phyloP scores from a whole-genome alignment of 495 filamentous ascomycete species.

The Diplogelasinospora grovesii region DNA sequence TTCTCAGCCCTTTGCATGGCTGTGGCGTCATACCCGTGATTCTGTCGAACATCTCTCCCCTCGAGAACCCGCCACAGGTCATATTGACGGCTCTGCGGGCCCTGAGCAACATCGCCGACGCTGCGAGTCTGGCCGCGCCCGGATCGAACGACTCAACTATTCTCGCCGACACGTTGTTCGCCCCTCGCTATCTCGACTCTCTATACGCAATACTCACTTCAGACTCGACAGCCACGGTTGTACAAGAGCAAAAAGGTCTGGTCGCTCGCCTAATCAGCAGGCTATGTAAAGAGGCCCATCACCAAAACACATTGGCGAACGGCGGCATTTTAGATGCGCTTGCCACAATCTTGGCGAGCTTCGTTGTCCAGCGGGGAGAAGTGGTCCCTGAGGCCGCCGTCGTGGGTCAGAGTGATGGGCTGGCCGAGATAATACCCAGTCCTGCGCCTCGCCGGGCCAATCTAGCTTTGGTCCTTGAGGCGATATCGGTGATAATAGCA shows the following conservation, averaged over 20 bases:
- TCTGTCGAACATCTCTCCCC: constrained; percentile 58
- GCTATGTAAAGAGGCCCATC: constrained; percentile 58
- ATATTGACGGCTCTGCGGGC: constrained; percentile 67
- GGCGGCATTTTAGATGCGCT: constrained; percentile 73
- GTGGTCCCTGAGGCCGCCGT: constrained; percentile 52
- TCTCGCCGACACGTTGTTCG: constrained; percentile 62
- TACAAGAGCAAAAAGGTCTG: constrained; percentile 59
- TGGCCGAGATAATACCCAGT: constrained; percentile 40
- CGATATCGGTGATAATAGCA: constrained; percentile 70
- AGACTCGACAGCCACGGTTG: constrained; percentile 36
- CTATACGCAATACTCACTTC: constrained; percentile 61
- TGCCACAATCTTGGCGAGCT: constrained; percentile 67
- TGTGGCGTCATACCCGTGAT: constrained; percentile 59
- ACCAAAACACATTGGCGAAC: constrained; percentile 63
- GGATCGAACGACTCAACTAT: constrained; percentile 18
- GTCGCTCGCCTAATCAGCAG: constrained; percentile 57
- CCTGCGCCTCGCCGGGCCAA: constrained; percentile 54
- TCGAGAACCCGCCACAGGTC: constrained; percentile 56
- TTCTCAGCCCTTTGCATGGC: constrained; percentile 65
- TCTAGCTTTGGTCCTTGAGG: constrained; percentile 68
- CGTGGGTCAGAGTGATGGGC: constrained; percentile 34
- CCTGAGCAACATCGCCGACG: constrained; percentile 64
- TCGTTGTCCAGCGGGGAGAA: constrained; percentile 61
- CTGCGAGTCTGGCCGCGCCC: constrained; percentile 42
- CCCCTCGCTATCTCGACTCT: constrained; percentile 47